Base-by-base conservation (phyloP, 2,329 filamentous ascomycete species). In the Alternaria gansuensis region DNA sequence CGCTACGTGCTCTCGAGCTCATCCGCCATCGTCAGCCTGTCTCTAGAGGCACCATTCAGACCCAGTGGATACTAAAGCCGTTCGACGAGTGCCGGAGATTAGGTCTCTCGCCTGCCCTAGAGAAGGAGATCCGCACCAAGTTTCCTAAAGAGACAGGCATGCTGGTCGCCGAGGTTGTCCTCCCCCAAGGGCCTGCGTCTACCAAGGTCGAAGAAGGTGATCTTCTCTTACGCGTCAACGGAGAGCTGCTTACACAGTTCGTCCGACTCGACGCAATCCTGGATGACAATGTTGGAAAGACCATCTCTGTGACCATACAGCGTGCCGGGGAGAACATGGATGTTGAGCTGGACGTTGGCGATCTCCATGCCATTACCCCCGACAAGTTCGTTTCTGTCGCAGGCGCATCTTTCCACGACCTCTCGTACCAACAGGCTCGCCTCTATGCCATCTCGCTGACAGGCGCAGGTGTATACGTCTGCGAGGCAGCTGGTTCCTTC, bases 341-440 rank as follows among this genome's bases (percentile, higher is more conserved):
- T 73, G 88, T 97, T 13, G 89, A 95, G 59, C 85, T 98, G 54
- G 81, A 87, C 51, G 93, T 98, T 43, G 93, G 91, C 48, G 91
- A 99, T 75, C 84, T 99, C 62, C 95, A 99, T 81, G 86, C 86
- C 57, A 99, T 99, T 76, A 98, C 95, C 3, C 95, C 96, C 13
- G 93, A 97, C 79, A 90, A 93, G 60, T 99, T 98, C 74, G 91
- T 98, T 53, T 92, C 93, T 4, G 94, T 98, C 41, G 92, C 93
- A 40, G 96, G 95, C 21, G 95, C 89, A 24, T 94, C 93, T 59
- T 98, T 99, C 82, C 96, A 99, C 80, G 88, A 96, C 75, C 83
- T 99, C 17, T 99, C 96, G 0, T 99, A 99, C 77, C 95, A 99
- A 75, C 93, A 98, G 79, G 93, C 95, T n/a, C 89, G 95, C 9